phyloP scores from a whole-genome alignment of 1,284 basidiomycete genomes.

The Schizophyllum commune region DNA sequence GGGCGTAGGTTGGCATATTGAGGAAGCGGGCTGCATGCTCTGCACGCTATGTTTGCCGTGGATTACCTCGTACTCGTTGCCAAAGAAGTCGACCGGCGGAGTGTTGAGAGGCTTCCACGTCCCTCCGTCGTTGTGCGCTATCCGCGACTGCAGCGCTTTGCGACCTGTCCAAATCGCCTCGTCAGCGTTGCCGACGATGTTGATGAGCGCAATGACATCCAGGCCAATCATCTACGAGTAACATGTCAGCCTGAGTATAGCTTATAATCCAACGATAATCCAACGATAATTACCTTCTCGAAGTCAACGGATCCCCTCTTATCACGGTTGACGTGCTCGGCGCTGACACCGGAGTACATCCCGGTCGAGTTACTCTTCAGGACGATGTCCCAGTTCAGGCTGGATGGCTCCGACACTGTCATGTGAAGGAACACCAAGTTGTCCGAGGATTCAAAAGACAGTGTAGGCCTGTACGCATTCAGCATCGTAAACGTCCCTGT shows the following conservation, averaged over 20 bases:
- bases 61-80: constrained; percentile 62
- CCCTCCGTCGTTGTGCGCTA: constrained; percentile 97
- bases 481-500: background rate
- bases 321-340: constrained; percentile 89
- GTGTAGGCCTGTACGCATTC: constrained; percentile 67
- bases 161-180: constrained; percentile 66
- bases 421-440: constrained; percentile 92
- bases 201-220: constrained; percentile 93
- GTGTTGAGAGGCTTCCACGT: constrained; percentile 82
- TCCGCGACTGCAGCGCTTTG: constrained; percentile 80
- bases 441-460: constrained; percentile 89
- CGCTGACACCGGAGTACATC: constrained; percentile 85
- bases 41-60: background rate
- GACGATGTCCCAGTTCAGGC: constrained; percentile 86
- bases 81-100: constrained; percentile 72
- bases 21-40: no score
- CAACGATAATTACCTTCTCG: constrained; percentile 51
- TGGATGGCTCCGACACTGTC: constrained; percentile 75
- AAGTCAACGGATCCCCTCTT: constrained; percentile 89
- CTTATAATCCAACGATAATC: no score
- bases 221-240: constrained; percentile 67
- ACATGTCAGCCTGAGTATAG: constrained; percentile 41
- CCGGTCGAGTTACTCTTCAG: constrained; percentile 98
- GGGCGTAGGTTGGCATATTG: constrained; percentile 77
- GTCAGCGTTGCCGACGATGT: constrained; percentile 79